phyloP scores from a whole-genome alignment of 2,329 filamentous ascomycete genomes.

The Drechmeria coniospora region DNA sequence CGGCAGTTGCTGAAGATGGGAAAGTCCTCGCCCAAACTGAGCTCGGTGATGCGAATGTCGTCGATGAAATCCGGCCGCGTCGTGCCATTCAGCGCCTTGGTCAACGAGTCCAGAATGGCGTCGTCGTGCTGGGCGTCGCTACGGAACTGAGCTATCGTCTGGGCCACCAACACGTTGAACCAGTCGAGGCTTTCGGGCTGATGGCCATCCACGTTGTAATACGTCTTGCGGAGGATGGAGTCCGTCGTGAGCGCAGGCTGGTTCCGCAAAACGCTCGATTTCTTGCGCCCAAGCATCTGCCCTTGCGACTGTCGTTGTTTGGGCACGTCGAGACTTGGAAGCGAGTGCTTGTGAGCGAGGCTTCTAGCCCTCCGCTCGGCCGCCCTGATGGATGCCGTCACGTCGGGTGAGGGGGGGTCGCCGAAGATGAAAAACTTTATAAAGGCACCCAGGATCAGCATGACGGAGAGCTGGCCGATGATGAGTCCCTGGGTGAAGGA shows the following conservation, averaged over 20 bases:
- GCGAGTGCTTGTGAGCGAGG: constrained; percentile 59
- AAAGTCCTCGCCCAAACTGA: constrained; percentile 90
- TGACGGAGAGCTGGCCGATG: constrained; percentile 82
- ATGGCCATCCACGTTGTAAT: constrained; percentile 90
- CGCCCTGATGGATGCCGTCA: constrained; percentile 59
- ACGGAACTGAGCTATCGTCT: constrained; percentile 90
- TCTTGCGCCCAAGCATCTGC: constrained; percentile 42
- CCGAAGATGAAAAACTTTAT: constrained; percentile 99
- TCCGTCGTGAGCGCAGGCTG: constrained; percentile 72
- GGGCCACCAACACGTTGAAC: constrained; percentile 96
- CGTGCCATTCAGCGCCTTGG: constrained; percentile 71
- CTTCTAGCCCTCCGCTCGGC: constrained; percentile 60
- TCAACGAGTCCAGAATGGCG: constrained; percentile 73
- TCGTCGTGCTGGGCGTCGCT: constrained; percentile 86
- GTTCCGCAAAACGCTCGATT: constrained; percentile 57
- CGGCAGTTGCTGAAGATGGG: constrained; percentile 98
- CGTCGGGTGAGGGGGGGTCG: constrained; percentile 72
- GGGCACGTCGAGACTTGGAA: constrained; percentile 44
- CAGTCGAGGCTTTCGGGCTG: constrained; percentile 94
- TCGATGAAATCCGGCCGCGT: constrained; percentile 83
- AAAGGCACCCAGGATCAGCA: constrained; percentile 80
- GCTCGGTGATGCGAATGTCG: constrained; percentile 84
- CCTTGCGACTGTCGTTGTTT: constrained; percentile 18
- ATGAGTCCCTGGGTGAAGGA: constrained; percentile 92
- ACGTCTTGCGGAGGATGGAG: constrained; percentile 89